Conservation (phyloP, 176 grass and related monocot species). For the Musa itinerans region DNA sequence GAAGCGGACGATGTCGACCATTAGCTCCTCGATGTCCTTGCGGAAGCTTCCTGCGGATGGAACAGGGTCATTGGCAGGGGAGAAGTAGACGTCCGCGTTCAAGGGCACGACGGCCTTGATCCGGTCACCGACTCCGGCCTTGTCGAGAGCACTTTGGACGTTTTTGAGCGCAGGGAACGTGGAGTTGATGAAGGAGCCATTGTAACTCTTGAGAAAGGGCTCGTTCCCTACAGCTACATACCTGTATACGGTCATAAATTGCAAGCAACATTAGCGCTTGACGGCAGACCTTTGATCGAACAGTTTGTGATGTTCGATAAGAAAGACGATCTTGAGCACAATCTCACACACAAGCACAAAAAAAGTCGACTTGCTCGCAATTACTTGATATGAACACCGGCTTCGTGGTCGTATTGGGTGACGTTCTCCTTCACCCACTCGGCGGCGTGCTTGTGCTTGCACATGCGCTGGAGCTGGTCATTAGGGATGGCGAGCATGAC, state of each 20-base stretch:
- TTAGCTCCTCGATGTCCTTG: conserved; percentile 48
- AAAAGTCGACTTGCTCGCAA: background rate
- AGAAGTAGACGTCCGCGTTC: conserved; percentile 80
- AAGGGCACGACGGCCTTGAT: conserved; percentile 67
- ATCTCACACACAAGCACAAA: background rate
- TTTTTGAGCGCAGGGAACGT: conserved; percentile 75
- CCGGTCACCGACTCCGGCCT: conserved; percentile 33
- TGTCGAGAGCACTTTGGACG: conserved; percentile 65
- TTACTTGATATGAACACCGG: conserved; percentile 60
- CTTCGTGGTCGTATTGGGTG: conserved; percentile 41
- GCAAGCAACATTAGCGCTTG: background rate
- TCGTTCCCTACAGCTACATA: conserved; percentile 91
- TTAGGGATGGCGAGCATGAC: conserved; percentile 77
- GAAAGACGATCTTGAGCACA: background rate
- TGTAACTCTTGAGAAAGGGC: conserved; percentile 72
- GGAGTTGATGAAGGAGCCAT: conserved; percentile 49
- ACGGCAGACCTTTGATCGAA: too few relatives aligned
- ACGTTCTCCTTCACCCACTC: conserved; percentile 63
- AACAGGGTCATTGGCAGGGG: conserved; percentile 50
- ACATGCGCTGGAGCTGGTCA: conserved; percentile 45
- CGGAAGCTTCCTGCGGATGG: conserved; percentile 73
- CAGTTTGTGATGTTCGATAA: too few relatives aligned
- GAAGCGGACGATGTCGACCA: conserved; percentile 69
- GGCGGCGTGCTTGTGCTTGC: conserved; percentile 38
- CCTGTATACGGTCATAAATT: conserved; percentile 34